Evolutionary conservation across 805 yeast species (phyloP), one percentile per base, ranked within the genome.

Genomic region (Cyberlindnera sargentensis): DNA sequence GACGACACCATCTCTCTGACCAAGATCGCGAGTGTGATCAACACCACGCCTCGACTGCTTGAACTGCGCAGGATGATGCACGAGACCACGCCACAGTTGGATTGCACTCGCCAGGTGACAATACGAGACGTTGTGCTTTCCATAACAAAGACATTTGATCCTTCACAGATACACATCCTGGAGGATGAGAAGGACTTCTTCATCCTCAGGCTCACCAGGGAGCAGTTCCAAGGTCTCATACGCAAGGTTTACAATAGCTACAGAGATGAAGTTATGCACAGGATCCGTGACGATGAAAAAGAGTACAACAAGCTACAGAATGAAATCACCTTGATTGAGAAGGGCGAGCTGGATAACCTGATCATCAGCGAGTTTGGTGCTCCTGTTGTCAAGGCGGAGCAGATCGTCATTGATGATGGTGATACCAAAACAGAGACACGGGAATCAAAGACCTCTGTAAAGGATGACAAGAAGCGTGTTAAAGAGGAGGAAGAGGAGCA

Each of bases 91-190:
- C 39, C 51, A 0, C 41, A 41, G 4, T 25, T 46, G 4, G 38
- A 43, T 20, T 28, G 38, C 4, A 11, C 33, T 25, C n/a, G 34
- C 6, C 36, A 44, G 0, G 46, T 55, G 5, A 49, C 55, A 2
- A 47, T 49, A 2, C 38, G 52, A 10, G 60, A 56, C 28, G 60
- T 58, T 5, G 50, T 57, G 5, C 40, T 53, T 4, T 52, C 59
- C 7, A 50, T 58, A n/a, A 55, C 59, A 8, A 46, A 47, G 32
- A 46, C 51, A 20, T 49, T 58, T 34, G 49, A 47, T 15, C 47
- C 58, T 0, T 42, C 49, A 3, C 55, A 55, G 40, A 53, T 56
- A 27, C 47, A 48, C 20, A 58, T 56, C 9, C 36, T 55, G 27
- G 53, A 53, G n/a, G 49, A 53, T 20, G 47, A 50, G 26, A 46